Percentiles rank a stretch among this genome's conserved stretches.
These are phyloP conservation scores for Saccharomycopsis olivae DNA, from an alignment of 805 yeast genomes.

Conservation along the genomic window DNA sequence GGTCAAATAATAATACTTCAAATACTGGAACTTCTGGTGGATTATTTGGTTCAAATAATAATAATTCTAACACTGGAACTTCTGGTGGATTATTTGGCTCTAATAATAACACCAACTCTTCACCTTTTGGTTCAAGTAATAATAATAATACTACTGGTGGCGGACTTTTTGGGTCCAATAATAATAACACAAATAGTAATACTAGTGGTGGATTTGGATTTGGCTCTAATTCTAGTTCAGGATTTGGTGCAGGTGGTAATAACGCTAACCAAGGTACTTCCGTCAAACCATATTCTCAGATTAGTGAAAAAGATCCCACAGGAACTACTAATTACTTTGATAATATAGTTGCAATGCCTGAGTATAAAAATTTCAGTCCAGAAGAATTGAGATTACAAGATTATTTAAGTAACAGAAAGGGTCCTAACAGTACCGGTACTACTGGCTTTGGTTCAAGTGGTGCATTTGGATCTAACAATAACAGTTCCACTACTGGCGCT, in stretches of 20 bases:
- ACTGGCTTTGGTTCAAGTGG: constrained; percentile 20
- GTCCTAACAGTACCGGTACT: constrained; percentile 15
- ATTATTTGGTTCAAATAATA: background rate
- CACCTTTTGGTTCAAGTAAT: constrained; percentile 23
- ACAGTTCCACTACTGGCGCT: constrained; percentile 18
- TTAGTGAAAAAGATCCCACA: constrained; percentile 58
- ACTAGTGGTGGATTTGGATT: constrained; percentile 23
- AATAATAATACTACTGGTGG: constrained; percentile 22
- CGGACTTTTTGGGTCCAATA: constrained; percentile 24
- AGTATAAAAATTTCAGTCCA: constrained; percentile 66
- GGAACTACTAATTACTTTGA: constrained; percentile 53
- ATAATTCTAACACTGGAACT: constrained; percentile 22
- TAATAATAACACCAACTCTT: constrained; percentile 13
- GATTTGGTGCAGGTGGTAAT: constrained; percentile 18
- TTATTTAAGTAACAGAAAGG: constrained; percentile 60
- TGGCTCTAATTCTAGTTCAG: constrained; percentile 18
- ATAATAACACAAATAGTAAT: constrained; percentile 14
- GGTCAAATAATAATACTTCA: background rate
- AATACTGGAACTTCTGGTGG: constrained; percentile 4
- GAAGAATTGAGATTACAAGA: constrained; percentile 89
- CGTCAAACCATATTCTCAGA: constrained; percentile 56
- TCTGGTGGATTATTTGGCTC: constrained; percentile 13
- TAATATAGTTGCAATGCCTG: constrained; percentile 81
- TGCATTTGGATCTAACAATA: constrained; percentile 17
- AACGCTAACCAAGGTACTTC: constrained; percentile 48